phyloP scores from a whole-genome alignment of 2,329 filamentous ascomycete genomes.

The Boeremia exigua region DNA sequence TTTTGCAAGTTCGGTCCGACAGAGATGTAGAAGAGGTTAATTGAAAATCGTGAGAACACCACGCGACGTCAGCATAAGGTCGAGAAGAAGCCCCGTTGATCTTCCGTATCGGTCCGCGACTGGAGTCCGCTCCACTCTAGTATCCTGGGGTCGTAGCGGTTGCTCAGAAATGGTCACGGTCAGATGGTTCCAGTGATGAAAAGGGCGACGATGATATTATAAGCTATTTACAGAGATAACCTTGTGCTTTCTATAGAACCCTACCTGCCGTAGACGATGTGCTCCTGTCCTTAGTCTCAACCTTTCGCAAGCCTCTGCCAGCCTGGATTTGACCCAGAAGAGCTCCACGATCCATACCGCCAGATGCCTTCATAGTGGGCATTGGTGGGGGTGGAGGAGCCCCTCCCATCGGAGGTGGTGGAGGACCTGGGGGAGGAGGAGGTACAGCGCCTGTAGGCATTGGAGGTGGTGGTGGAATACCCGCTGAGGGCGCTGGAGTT shows the following conservation, averaged over 20 bases:
- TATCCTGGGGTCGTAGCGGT: neutral
- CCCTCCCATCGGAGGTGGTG: constrained; percentile 51
- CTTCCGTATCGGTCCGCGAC: neutral
- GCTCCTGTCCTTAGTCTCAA: constrained; percentile 87
- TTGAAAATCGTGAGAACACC: neutral
- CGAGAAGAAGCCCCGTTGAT: neutral
- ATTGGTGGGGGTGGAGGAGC: constrained; percentile 52
- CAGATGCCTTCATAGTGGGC: constrained; percentile 44
- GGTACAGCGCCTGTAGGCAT: constrained; percentile 53
- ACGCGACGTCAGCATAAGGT: constrained; percentile 1
- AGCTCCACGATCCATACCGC: constrained; percentile 55
- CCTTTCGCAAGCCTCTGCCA: constrained; percentile 83
- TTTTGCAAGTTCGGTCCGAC: too few species aligned
- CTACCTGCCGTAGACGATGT: constrained; percentile 73
- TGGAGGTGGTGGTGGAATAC: constrained; percentile 60
- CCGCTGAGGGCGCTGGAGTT: constrained; percentile 50
- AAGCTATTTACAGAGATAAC: constrained; percentile 26
- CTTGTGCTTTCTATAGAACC: constrained; percentile 57
- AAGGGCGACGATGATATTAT: constrained; percentile 5
- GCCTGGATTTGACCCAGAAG: constrained; percentile 84
- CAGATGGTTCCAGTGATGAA: neutral
- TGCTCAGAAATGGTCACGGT: neutral
- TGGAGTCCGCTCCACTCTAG: neutral
- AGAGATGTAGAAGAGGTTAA: too few species aligned
- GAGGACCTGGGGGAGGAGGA: constrained; percentile 57